A percentile compares a stretch with the other conserved stretches of the same genome.
Conservation (phyloP, 768 basidiomycete genomes). For the Leccinum incarnatum region DNA sequence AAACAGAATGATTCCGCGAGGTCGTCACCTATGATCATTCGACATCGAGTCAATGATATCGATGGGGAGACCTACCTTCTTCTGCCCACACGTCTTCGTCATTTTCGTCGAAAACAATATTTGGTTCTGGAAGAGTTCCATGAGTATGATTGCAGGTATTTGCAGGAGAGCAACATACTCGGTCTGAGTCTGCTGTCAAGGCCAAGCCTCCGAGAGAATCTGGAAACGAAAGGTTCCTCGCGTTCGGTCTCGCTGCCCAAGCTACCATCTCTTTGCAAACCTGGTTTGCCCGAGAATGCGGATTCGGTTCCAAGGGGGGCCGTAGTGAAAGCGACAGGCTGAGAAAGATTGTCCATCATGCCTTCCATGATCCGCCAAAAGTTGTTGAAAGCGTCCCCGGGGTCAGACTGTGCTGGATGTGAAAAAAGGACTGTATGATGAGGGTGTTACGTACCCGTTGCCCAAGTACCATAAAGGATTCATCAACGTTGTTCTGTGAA, state of each 20-base stretch:
- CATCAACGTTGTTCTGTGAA: slow-evolving; percentile 68
- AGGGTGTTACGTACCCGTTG: slow-evolving; percentile 53
- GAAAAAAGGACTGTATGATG: too few relatives aligned
- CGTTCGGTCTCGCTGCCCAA: slow-evolving; percentile 65
- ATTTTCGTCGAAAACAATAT: slow-evolving; percentile 39
- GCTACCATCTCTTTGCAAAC: slow-evolving; percentile 46
- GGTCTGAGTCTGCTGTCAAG: slow-evolving; percentile 21
- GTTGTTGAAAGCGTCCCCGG: slow-evolving; percentile 83
- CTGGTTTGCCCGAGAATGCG: slow-evolving; percentile 20
- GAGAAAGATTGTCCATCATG: slow-evolving; percentile 82
- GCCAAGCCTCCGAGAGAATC: slow-evolving; percentile 46
- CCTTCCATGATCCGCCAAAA: slow-evolving; percentile 89
- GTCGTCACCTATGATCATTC: slow-evolving; percentile 47
- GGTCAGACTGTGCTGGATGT: slow-evolving; percentile 55
- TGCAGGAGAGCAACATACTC: slow-evolving; percentile 14
- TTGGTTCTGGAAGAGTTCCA: slow-evolving; percentile 17
- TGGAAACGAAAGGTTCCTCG: slow-evolving; percentile 61
- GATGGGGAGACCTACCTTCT: slow-evolving; percentile 46
- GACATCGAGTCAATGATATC: neutral
- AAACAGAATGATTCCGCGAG: slow-evolving; percentile 80
- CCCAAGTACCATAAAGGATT: slow-evolving; percentile 86
- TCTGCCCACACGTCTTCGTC: slow-evolving; percentile 64
- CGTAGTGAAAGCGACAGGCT: slow-evolving; percentile 76
- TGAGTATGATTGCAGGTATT: slow-evolving; percentile 6
- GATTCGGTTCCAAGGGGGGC: slow-evolving; percentile 59